Base-by-base conservation (phyloP, 1,139 yeast species). In the Keqinozyma sinolaborantium region DNA sequence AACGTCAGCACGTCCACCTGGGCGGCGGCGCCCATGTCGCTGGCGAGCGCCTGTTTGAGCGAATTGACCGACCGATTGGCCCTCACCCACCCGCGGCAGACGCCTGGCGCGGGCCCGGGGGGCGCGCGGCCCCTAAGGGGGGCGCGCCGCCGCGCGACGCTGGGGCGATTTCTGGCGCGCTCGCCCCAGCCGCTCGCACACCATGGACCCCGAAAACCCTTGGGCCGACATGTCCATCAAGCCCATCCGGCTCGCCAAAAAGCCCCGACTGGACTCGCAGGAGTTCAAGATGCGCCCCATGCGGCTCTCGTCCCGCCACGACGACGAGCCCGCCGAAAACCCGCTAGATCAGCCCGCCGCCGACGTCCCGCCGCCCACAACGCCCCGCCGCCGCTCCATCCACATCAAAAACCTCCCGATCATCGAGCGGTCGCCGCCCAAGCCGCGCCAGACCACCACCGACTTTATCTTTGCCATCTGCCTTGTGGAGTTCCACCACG, bases 401-500 rank as follows among this genome's bases (percentile, higher is more conserved):
- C 66, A 58, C 35, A 62, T 65, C 41, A 60, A 58, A 30, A 64
- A 61, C 40, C 48, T 65, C 7, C 72, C 72, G 4, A 60, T 63
- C 9, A 40, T 48, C 26, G 42, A 40, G 26, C 35, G 26, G 21
- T 43, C 47, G 5, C 48, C 48, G 8, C 43, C 48, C 4, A 46
- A 42, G 26, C 27, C 34, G 16, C 26, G 32, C 6, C 24, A 35
- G 14, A 32, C 10, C 21, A 10, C 39, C 21, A 41, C 51, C 6
- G 72, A 67, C 39, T 58, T 75, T 48, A 73, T 88, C 4, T 82
- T 86, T 56, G 97, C 95, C 4, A 77, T 90, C 11, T 83, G 95
- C 44, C 75, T 92, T 13, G 95, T 90, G 14, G 95, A 94, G 44
- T 92, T 92, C 65, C 96, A 92, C 53, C 98, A 92, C 50, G 73